A percentile compares a stretch with the other conserved stretches of the same genome.
Evolutionary conservation across 345 rosid genomes (phyloP).

Genomic region (Moricandia arvensis): DNA sequence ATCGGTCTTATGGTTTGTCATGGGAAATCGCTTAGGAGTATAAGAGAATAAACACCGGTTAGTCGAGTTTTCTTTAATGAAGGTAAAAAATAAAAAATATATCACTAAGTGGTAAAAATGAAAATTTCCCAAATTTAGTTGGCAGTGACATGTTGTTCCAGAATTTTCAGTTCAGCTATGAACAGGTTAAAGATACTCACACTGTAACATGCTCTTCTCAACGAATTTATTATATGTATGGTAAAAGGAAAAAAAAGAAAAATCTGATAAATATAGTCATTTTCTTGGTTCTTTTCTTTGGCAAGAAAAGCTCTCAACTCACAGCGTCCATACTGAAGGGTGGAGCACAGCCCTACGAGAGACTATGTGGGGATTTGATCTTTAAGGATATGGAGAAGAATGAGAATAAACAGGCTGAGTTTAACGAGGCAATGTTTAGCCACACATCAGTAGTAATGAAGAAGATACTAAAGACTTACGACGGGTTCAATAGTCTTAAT

Average conservation of each 20-base stretch:
- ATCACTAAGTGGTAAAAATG: too few relatives aligned
- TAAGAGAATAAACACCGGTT: too few relatives aligned
- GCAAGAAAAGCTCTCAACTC: background rate
- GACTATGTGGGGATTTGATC: background rate
- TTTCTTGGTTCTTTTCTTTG: background rate
- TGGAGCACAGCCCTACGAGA: background rate
- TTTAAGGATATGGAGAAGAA: background rate
- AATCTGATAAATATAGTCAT: background rate
- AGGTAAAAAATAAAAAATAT: background rate
- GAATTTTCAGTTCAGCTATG: background rate
- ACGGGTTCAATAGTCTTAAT: background rate
- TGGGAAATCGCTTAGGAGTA: too few relatives aligned
- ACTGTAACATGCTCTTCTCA: background rate
- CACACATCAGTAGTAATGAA: background rate
- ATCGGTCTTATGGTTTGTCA: too few relatives aligned
- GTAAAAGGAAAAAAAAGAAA: too few relatives aligned
- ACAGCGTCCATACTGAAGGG: background rate
- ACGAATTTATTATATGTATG: too few relatives aligned
- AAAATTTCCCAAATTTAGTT: background rate
- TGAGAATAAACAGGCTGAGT: background rate
- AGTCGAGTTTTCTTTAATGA: background rate
- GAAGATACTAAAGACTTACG: background rate
- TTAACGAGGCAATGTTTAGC: background rate
- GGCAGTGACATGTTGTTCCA: background rate
- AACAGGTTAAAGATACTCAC: background rate